Percentiles rank a stretch among this genome's conserved stretches.
phyloP scores from a whole-genome alignment of 352 stramenopile species.

The Plasmopara halstedii region DNA sequence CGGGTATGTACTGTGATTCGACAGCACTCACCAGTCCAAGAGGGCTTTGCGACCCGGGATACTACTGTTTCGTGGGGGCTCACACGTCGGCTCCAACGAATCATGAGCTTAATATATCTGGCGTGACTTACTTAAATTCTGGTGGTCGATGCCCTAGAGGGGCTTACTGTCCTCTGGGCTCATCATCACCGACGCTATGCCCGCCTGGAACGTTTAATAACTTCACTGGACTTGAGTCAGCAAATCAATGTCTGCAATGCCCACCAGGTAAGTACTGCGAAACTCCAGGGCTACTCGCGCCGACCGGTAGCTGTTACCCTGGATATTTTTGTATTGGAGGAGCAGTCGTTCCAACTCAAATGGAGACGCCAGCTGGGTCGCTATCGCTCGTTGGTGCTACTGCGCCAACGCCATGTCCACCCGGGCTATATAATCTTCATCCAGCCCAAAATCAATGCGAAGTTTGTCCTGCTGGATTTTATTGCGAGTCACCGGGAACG shows the following conservation, averaged over 20 bases:
- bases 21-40: conserved; percentile 63
- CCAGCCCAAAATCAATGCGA: conserved; percentile 43
- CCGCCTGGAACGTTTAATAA: conserved; percentile 74
- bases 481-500: conserved; percentile 49
- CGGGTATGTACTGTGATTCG: conserved; percentile 90
- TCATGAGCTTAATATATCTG: conserved; percentile 57
- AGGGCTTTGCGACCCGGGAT: conserved; percentile 80
- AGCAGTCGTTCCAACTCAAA: conserved; percentile 45
- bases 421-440: conserved; percentile 59
- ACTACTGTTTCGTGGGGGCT: conserved; percentile 85
- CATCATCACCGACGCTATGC: conserved; percentile 45
- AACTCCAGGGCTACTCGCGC: conserved; percentile 49
- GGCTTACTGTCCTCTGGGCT: conserved; percentile 65
- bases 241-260: conserved; percentile 73
- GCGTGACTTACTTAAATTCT: conserved; percentile 54
- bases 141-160: conserved; percentile 61
- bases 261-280: conserved; percentile 71
- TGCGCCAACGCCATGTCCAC: conserved; percentile 37
- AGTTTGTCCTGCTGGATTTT: conserved; percentile 63
- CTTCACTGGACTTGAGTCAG: conserved; percentile 55
- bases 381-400: conserved; percentile 45
- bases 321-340: conserved; percentile 77
- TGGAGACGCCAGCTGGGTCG: conserved; percentile 36
- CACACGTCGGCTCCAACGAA: conserved; percentile 88
- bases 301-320: conserved; percentile 63